Evolutionary conservation across 2,329 filamentous ascomycete genomes (phyloP).

Genomic region (Penicillium brasilianum): DNA sequence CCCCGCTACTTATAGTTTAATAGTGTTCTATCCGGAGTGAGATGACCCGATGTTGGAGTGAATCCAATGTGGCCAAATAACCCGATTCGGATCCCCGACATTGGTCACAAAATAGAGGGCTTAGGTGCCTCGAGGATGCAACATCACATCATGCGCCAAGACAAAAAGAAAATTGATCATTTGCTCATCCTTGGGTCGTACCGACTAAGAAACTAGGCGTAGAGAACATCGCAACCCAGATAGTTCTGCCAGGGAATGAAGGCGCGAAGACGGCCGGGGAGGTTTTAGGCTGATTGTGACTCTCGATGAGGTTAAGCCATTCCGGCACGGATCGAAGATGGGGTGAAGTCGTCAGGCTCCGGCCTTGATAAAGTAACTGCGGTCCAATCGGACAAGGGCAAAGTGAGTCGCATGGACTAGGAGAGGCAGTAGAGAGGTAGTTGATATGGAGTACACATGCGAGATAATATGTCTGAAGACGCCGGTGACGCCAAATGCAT

Average conservation of each 20-base stretch:
- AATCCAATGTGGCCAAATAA: neutral
- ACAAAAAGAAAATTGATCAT: conserved; percentile 7
- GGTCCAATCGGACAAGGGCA: conserved; percentile 1
- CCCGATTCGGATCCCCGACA: neutral
- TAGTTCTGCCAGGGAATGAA: neutral
- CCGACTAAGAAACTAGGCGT: conserved; percentile 13
- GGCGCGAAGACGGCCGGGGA: neutral
- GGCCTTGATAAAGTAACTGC: neutral
- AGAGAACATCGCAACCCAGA: conserved; percentile 19
- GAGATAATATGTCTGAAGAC: conserved; percentile 3
- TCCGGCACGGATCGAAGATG: conserved; percentile 1
- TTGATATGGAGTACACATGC: neutral
- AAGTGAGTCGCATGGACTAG: neutral
- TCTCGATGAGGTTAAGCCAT: conserved; percentile 1
- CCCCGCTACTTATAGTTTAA: conserved; percentile 4
- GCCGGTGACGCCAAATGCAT: neutral
- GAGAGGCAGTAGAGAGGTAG: neutral
- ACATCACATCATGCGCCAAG: conserved; percentile 31
- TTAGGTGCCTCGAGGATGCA: conserved; percentile 28
- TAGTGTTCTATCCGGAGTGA: neutral
- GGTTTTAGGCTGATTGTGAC: too few species aligned
- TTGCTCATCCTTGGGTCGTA: conserved; percentile 25
- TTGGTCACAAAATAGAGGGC: conserved; percentile 8
- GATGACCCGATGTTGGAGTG: neutral
- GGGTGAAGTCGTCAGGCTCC: neutral